These are phyloP conservation scores for Colletotrichum sp. DNA, from an alignment of 2,329 filamentous ascomycete genomes.

Conservation along the genomic window DNA sequence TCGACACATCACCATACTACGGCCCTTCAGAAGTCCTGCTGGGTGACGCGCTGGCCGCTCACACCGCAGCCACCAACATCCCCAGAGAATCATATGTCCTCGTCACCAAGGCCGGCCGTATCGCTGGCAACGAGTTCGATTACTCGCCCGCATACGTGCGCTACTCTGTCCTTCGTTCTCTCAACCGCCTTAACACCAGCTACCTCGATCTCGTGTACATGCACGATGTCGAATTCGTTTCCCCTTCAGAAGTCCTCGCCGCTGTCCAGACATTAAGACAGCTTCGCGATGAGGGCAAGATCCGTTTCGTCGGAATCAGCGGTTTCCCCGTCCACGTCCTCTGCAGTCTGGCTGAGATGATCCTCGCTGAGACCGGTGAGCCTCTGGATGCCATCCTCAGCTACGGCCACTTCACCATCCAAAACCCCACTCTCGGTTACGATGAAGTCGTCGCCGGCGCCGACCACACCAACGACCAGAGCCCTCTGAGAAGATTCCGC, in stretches of 20 bases:
- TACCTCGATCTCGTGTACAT: constrained; percentile 82
- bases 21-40: constrained; percentile 17
- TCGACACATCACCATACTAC: constrained; percentile 21
- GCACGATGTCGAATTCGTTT: constrained; percentile 83
- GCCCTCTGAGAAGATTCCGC: constrained; percentile 67
- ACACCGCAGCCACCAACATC: constrained; percentile 52
- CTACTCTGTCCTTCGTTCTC: constrained; percentile 67
- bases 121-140: constrained; percentile 14
- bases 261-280: constrained; percentile 75
- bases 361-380: constrained; percentile 12
- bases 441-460: constrained; percentile 90
- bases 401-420: constrained; percentile 18
- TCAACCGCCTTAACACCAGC: constrained; percentile 65
- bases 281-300: constrained; percentile 73
- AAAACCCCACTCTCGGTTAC: constrained; percentile 52
- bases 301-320: constrained; percentile 88
- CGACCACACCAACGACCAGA: constrained; percentile 88
- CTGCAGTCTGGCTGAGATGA: constrained; percentile 67
- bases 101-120: constrained; percentile 15
- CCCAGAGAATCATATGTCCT: constrained; percentile 33
- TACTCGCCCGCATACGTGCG: constrained; percentile 32
- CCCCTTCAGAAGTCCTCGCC: constrained; percentile 64
- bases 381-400: constrained; percentile 6
- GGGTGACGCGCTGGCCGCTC: constrained; percentile 55
- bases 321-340: constrained; percentile 84